Evolutionary conservation across 2,329 filamentous ascomycete genomes (phyloP), one percentile per base, ranked within the genome.

Genomic region (Clonostachys rhizophaga): DNA sequence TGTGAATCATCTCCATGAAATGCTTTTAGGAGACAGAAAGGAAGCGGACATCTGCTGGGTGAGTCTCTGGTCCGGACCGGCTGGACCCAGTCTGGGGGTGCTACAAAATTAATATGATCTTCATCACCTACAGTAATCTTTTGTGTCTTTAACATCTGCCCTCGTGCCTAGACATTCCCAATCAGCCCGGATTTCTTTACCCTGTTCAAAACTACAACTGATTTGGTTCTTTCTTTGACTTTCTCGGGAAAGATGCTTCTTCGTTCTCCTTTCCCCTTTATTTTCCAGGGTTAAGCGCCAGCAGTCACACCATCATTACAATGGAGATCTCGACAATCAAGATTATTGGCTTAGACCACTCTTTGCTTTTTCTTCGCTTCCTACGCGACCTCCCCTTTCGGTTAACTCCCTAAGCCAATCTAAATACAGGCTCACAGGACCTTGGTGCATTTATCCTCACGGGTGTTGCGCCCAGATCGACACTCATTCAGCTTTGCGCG

Each of bases 401-500:
- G 39, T 34, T 20, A 9, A 10, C 36, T 48, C 18, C 49, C 46
- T 2, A 30, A 46, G 46, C 14, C 49, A 46, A 8, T 34, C 46
- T 30, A 12, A 40, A 24, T 46, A 45, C 33, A 42, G 35, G 34
- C 48, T 48, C 40, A 50, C 46, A 3, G 46, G 48, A 34, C 40
- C 48, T 14, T 50, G 49, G 49, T 40, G 49, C 5, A 33, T 48
- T 16, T 46, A 33, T 10, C 43, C 46, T 43, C 46, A 50, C 43
- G 36, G 16, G 11, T 40, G 14, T 18, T 45, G 37, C 13, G 47
- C 46, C n/a, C 46, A 48, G 34, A 41, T 36, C 39, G 34, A 40
- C 14, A 42, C 42, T 10, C 46, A 50, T 24, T 46, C 58, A 14
- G 49, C 55, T 13, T 55, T 68, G 3, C 65, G 66, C 47, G 51